Conservation (phyloP, 2,329 filamentous ascomycete genomes). For the Mariannaea sp. region DNA sequence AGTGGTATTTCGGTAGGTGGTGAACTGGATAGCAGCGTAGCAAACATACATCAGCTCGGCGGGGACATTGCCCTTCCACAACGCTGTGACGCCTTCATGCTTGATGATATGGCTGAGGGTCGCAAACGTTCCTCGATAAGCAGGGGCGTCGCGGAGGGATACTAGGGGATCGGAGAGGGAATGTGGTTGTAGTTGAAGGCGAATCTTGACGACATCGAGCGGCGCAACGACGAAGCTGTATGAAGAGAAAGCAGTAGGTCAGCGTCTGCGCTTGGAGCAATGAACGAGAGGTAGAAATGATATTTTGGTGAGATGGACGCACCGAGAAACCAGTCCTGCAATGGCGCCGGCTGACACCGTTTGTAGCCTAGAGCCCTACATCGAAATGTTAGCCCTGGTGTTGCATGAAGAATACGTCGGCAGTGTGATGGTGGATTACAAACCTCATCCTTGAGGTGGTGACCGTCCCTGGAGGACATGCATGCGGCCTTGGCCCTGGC, state of each 20-base stretch:
- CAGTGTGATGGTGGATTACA: conserved; percentile 16
- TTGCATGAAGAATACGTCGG: neutral
- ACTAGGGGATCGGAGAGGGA: conserved; percentile 76
- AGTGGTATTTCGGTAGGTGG: conserved; percentile 78
- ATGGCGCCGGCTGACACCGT: conserved; percentile 61
- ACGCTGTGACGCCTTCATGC: conserved; percentile 80
- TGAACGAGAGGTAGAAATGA: neutral
- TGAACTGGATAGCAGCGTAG: conserved; percentile 90
- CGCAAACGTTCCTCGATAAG: conserved; percentile 75
- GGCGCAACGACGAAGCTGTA: conserved; percentile 87
- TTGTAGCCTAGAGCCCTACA: conserved; percentile 60
- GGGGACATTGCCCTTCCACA: conserved; percentile 98
- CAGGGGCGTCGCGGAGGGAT: conserved; percentile 55
- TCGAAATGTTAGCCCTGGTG: conserved; percentile 16
- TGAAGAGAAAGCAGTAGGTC: conserved; percentile 9
- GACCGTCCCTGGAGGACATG: conserved; percentile 44
- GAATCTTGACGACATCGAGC: conserved; percentile 97
- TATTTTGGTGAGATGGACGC: neutral
- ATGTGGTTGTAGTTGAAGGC: conserved; percentile 90
- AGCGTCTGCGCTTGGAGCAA: conserved; percentile 10
- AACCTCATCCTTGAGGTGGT: conserved; percentile 65
- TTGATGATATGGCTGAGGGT: conserved; percentile 78
- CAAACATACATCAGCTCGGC: conserved; percentile 93
- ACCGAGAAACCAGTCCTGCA: conserved; percentile 89
- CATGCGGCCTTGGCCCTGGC: conserved; percentile 34